Evolutionary conservation across 2,329 filamentous ascomycete species (phyloP), one percentile per base, ranked within the genome.

Genomic region (Podosphaera aphanis): DNA sequence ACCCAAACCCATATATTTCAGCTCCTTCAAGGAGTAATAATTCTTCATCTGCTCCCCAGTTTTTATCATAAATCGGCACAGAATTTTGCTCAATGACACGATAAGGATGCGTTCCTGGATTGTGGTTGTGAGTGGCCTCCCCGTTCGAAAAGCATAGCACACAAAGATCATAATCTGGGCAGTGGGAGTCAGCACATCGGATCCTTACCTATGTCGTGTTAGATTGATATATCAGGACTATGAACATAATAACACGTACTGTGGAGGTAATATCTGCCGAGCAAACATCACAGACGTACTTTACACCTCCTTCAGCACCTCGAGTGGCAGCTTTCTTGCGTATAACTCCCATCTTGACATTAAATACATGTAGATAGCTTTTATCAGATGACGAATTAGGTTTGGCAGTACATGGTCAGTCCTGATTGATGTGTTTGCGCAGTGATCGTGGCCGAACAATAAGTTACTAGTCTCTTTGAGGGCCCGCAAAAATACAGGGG

Each of bases 31-130:
- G 64, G 45, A 98, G 66, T 4, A 95, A 66, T n/a, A 95, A 64
- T 62, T 98, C 90, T 60, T 98, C 90, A 59, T 98, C 90, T 20
- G 90, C 90, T 45, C 90, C 90, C 90, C 90, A 98, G 58, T 93
- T 86, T 48, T 75, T 73, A 53, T 86, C 79, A 57, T 93, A 98
- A 48, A 98, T 95, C 1, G 90, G 90, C 43, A 98, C 93, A 0
- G 88, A 94, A 59, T 98, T 93, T 57, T 95, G 90, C 61, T 98
- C 90, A 52, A 98, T 94, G 29, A 98, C 90, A 51, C 83, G 80
- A 61, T 79, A 98, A 13, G 83, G 69, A 63, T 98, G 90, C 11
- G 81, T 82, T 4, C 77, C 71, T 6, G 90, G 88, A 53, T 92
- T 78, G 61, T 98, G 90, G 47, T 81, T 77, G 55, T 83, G 82